Evolutionary conservation across 2,329 filamentous ascomycete genomes (phyloP).

Genomic region (Sporothrix pseudoabietina): DNA sequence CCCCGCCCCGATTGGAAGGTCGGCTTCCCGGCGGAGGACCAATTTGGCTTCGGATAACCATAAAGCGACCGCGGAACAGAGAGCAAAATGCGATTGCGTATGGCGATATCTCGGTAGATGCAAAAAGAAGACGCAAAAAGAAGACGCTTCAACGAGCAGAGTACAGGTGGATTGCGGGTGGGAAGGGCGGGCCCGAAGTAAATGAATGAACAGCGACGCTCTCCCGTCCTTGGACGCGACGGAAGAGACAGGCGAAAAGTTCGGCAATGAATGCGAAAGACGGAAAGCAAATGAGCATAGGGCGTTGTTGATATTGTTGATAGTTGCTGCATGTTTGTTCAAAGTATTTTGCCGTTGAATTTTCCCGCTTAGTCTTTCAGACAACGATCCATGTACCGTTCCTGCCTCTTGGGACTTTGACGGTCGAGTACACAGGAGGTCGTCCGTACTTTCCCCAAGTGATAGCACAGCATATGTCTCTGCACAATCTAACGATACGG

Average conservation of each 20-base stretch:
- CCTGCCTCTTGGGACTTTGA: neutral
- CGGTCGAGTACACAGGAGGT: no score
- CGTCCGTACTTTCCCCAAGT: constrained; percentile 8
- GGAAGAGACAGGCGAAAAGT: constrained; percentile 21
- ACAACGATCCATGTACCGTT: neutral
- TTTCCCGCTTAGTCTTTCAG: neutral
- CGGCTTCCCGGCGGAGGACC: neutral
- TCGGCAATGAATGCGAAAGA: neutral
- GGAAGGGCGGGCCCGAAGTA: neutral
- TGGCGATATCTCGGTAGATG: constrained; percentile 11
- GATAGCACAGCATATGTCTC: neutral
- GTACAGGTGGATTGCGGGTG: constrained; percentile 3
- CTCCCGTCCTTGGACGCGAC: constrained; percentile 6
- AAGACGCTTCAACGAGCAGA: no score
- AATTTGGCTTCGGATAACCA: neutral
- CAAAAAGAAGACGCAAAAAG: neutral
- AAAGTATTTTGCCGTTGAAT: neutral
- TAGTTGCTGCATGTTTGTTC: neutral
- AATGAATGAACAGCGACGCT: neutral
- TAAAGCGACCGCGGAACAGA: neutral
- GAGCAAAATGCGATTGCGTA: neutral
- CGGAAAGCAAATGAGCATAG: neutral
- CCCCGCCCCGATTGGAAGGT: neutral
- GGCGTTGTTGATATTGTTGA: neutral
- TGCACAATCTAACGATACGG: neutral